Percentiles rank a stretch among this genome's conserved stretches.
Evolutionary conservation across 768 basidiomycete genomes (phyloP).

Genomic region (Tulasnella sp.): DNA sequence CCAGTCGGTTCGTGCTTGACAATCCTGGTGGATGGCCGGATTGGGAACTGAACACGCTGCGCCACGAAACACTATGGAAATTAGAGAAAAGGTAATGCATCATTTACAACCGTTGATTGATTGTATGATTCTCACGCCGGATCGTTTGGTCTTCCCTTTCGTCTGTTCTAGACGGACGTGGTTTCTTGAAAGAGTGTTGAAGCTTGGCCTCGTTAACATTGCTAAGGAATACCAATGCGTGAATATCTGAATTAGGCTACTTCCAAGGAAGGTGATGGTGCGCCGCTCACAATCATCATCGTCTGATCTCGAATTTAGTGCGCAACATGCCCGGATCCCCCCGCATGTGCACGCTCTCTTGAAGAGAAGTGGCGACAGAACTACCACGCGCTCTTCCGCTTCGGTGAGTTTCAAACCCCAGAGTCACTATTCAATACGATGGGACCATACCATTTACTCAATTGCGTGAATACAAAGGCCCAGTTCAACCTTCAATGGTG

Average conservation of each 20-base stretch:
- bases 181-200: slow-evolving; percentile 91
- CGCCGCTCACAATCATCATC: background rate
- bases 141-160: background rate
- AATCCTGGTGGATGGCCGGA: slow-evolving; percentile 64
- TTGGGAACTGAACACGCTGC: slow-evolving; percentile 70
- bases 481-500: slow-evolving; percentile 84
- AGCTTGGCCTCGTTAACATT: slow-evolving; percentile 73
- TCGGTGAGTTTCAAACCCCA: slow-evolving; percentile 40
- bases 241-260: slow-evolving; percentile 22
- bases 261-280: too few relatives aligned
- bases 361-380: slow-evolving; percentile 93
- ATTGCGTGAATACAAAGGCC: slow-evolving; percentile 34
- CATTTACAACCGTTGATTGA: background rate
- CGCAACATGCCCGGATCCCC: slow-evolving; percentile 68
- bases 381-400: slow-evolving; percentile 75
- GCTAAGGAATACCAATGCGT: slow-evolving; percentile 96
- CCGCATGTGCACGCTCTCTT: slow-evolving; percentile 65
- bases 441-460: slow-evolving; percentile 8
- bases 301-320: slow-evolving; percentile 39
- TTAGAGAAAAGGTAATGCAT: slow-evolving; percentile 62
- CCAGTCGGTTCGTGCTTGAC: slow-evolving; percentile 84
- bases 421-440: background rate
- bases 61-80: slow-evolving; percentile 72
- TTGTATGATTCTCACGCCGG: background rate
- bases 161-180: slow-evolving; percentile 57